Base-by-base conservation (phyloP, 352 stramenopile species). In the Phytopythium litorale region DNA sequence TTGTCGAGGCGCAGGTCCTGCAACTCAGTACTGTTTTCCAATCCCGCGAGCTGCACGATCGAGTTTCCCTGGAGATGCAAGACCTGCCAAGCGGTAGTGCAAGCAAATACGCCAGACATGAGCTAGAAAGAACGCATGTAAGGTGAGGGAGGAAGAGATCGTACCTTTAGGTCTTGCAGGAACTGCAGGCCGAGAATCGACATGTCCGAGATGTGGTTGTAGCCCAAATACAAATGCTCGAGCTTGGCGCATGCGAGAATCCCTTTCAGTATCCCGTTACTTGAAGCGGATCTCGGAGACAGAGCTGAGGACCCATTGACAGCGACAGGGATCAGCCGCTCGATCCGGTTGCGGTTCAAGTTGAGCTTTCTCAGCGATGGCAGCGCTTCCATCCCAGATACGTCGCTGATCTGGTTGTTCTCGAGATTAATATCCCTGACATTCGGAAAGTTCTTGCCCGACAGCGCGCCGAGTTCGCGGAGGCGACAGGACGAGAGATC, bases 161-260 rank as follows among this genome's bases (percentile, higher is more conserved):
- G 18, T 62, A 91, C 83, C 76, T 89, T 86, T 1, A 96, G 58
- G 0, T 74, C 75, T 42, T 83, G 72, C 3, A 95, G 59, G 32
- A 82, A 78, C n/a, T 89, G 76, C 19, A 95, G 61, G 0, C 78
- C 80, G n/a, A 96, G 60, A 15, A 63, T 60, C 12, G 73, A 68
- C 78, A 94, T 93, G 46, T 94, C 82, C 37, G 70, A 77, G 59
- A 97, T 89, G 45, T 84, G 75, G 64, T 96, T 97, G 64, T 92
- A 85, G 4, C 72, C 75, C 46, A 97, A 62, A 7, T 87, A 72
- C 37, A 97, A 52, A 57, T 89, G 72, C 53, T 94, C 81, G 0
- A 97, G 70, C 60, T 83, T 72, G 2, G 75, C 49, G 40, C 81
- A 94, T 0, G 75, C 78, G 1, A 89, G 43, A 23, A 94, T 86